Evolutionary conservation across 441 rosid species (phyloP).

Genomic region (Syzygium malaccense): DNA sequence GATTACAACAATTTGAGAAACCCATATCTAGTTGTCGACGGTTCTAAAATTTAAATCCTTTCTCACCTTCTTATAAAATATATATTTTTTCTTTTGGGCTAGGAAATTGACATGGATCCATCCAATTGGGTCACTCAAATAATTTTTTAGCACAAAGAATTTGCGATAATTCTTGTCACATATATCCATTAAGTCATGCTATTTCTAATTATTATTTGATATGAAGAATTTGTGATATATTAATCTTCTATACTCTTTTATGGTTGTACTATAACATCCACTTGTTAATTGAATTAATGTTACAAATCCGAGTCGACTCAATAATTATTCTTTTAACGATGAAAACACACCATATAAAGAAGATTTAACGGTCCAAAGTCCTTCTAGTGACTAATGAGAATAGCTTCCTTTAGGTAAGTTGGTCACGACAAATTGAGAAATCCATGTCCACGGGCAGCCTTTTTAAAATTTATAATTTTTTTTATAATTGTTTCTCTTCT

Average conservation of each 20-base stretch:
- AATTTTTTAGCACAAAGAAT: not conserved
- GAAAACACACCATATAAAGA: not conserved
- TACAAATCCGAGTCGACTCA: accelerated
- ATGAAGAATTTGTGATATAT: not conserved
- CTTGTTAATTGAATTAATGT: not conserved
- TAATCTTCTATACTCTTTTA: not conserved
- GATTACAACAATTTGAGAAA: not conserved
- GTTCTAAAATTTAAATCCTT: not conserved
- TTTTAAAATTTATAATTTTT: not conserved
- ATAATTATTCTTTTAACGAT: not conserved
- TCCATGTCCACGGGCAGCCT: not conserved
- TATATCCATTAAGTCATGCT: not conserved
- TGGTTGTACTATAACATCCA: not conserved
- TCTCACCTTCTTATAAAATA: not conserved
- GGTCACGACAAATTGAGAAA: not conserved
- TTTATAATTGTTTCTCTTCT: not conserved
- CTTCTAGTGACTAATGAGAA: not conserved
- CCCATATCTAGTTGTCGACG: not conserved
- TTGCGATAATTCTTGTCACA: not conserved
- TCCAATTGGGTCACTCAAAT: not conserved
- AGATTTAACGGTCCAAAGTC: not conserved
- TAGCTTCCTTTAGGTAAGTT: not conserved
- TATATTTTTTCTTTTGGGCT: not conserved
- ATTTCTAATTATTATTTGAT: not conserved
- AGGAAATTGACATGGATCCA: not conserved